These are phyloP conservation scores for Debaryomyces psychrophilus DNA, from an alignment of 1,139 yeast genomes.

Conservation along the genomic window DNA sequence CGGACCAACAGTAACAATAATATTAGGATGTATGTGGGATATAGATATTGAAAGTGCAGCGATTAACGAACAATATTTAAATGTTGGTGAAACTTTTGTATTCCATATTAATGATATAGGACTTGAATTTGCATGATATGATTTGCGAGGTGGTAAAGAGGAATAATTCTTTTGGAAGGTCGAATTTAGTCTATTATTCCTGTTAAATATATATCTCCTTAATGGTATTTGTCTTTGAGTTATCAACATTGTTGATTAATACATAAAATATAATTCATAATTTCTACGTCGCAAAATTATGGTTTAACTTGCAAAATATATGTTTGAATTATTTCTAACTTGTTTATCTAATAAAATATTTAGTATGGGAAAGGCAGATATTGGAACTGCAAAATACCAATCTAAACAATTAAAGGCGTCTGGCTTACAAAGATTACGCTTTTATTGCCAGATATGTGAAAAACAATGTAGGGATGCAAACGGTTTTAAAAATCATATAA, in stretches of 20 bases:
- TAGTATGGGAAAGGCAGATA: slow-evolving; percentile 54
- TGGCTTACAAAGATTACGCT: slow-evolving; percentile 83
- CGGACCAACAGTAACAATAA: slow-evolving; percentile 40
- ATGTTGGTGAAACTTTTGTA: slow-evolving; percentile 28
- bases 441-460: slow-evolving; percentile 88
- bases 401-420: slow-evolving; percentile 78
- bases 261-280: not conserved
- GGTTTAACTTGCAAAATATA: slow-evolving; percentile 1
- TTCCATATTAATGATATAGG: slow-evolving; percentile 33
- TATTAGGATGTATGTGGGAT: slow-evolving; percentile 42
- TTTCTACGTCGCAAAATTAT: slow-evolving; percentile 3
- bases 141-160: slow-evolving; percentile 35
- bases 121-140: slow-evolving; percentile 31
- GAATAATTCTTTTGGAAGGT: not conserved
- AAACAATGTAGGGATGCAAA: slow-evolving; percentile 96
- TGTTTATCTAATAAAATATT: not conserved
- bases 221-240: slow-evolving; percentile 3
- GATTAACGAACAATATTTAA: slow-evolving; percentile 35
- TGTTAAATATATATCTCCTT: slow-evolving; percentile 1
- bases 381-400: slow-evolving; percentile 81
- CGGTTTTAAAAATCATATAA: slow-evolving; percentile 87
- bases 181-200: not conserved
- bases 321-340: not conserved
- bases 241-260: slow-evolving; percentile 3
- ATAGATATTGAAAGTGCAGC: slow-evolving; percentile 31